Base-by-base conservation (phyloP, 2,329 filamentous ascomycete species). In the Diaporthe sp. region DNA sequence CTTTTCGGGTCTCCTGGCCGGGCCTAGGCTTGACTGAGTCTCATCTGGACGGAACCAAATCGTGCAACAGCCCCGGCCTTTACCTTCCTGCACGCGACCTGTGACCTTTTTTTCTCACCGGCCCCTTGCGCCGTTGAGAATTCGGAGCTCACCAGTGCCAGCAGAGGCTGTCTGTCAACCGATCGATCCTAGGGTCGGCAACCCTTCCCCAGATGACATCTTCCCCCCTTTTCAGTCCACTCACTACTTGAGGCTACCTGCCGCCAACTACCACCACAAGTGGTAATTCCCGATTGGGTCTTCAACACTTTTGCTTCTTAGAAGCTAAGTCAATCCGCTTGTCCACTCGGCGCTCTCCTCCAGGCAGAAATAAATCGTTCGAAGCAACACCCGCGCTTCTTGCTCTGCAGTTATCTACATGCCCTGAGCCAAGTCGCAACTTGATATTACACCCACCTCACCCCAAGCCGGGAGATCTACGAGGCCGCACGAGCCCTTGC, bases 261-360 rank as follows among this genome's bases (percentile, higher is more conserved):
- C 22, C 55, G 47, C 30, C 13, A 59, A 66, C 42, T 61, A 35
- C 69, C 25, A 55, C 56, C 65, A n/a, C n/a, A n/a, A 58, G 47
- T 72, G 61, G 35, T 63, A 73, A 72, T 63, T 75, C 74, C 74
- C 74, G 61, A 75, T 74, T 74, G 69, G 74, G 56, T n/a, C 25
- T 35, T 56, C 58, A n/a, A 53, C 25, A 55, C 50, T 17, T 22
- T 65, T 50, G 30, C 30, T 65, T 32, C 27, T 50, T 44, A 53
- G 63, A 47, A 59, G 70, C 53, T 55, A 53, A 42, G 63, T 51
- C 32, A 42, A 56, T 30, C 25, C 44, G 44, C 42, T 35, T 37
- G 22, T 35, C 39, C 25, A 27, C 35, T 25, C 27, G 13, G 56
- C 73, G 59, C 73, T 65, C 70, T 37, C 72, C 19, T 22, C 15